Base-by-base conservation (phyloP, 495 filamentous ascomycete species). In the Schizothecium vesticola region DNA sequence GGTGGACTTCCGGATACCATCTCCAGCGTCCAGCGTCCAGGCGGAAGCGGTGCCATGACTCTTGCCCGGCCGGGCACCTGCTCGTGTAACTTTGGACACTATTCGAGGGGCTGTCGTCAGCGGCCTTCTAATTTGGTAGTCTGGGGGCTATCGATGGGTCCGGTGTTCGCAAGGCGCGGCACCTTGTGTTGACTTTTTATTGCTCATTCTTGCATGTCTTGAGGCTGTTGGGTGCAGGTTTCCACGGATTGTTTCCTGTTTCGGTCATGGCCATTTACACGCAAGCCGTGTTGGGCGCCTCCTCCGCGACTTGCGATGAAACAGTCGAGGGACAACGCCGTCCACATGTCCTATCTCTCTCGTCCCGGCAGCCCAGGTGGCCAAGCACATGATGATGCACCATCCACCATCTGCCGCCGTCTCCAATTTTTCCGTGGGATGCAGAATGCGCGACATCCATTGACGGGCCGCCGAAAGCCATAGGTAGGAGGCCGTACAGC, bases 271-370 rank as follows among this genome's bases (percentile, higher is more conserved):
- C 43, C 43, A 51, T 51, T 51, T 51, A 51, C 43, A 51, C 43
- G 43, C 19, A 51, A 8, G 43, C 43, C 19, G 43, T n/a, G 43
- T 51, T 51, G 19, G 55, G 12, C 16, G 33, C 28, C 31, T 25
- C 43, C 24, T 58, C 24, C 51, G 63, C 55, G 56, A 59, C 55
- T 43, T 51, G 56, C 56, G 64, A 58, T 65, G 64, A 65, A 65
- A 65, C 64, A 56, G 19, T 19, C n/a, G 25, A n/a, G 63, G 23
- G 26, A 63, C 36, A 28, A 11, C n/a, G 26, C 26, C 3, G 26
- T 28, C n/a, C 26, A 6, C 6, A 3, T 28, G 26, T 28, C 3
- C 31, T 11, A 3, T 33, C 12, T 33, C 31, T 33, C 31, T 33
- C 31, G 43, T 51, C 57, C 21, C n/a, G n/a, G 26, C 60, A 61